These are phyloP conservation scores for Komagataella pseudopastoris DNA, from an alignment of 805 yeast species.

Conservation along the genomic window DNA sequence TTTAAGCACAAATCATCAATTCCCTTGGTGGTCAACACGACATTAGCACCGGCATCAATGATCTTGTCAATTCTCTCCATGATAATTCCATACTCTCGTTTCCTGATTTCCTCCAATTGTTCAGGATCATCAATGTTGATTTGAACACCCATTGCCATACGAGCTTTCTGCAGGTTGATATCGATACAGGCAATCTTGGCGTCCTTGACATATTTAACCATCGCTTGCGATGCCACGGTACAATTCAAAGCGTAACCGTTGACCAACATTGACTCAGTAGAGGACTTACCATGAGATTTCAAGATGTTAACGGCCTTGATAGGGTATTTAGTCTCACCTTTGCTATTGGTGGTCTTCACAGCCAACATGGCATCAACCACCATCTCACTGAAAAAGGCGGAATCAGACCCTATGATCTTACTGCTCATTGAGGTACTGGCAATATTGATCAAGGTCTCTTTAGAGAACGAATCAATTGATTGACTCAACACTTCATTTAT, in stretches of 20 bases:
- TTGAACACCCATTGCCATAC: constrained; percentile 97
- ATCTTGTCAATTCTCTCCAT: constrained; percentile 74
- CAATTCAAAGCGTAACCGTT: constrained; percentile 95
- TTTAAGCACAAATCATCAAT: constrained; percentile 87
- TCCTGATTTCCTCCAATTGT: constrained; percentile 83
- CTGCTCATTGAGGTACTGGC: constrained; percentile 97
- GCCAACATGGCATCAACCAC: constrained; percentile 94
- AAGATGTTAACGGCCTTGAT: constrained; percentile 93
- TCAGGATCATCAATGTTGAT: constrained; percentile 96
- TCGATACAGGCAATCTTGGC: constrained; percentile 85
- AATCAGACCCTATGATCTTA: constrained; percentile 88
- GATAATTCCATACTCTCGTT: constrained; percentile 77
- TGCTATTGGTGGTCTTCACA: constrained; percentile 77
- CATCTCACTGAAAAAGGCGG: constrained; percentile 78
- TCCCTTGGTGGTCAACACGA: constrained; percentile 85
- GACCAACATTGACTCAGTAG: constrained; percentile 74
- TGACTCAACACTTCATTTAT: constrained; percentile 75
- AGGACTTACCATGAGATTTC: constrained; percentile 93
- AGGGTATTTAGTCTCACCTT: constrained; percentile 87
- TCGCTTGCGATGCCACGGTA: constrained; percentile 95
- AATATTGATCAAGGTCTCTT: constrained; percentile 75
- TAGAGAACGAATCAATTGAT: constrained; percentile 68
- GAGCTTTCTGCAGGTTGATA: constrained; percentile 86
- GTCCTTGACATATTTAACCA: constrained; percentile 56
- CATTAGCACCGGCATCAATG: constrained; percentile 83